Conservation (phyloP, 495 filamentous ascomycete genomes). For the Acidomyces sp. region DNA sequence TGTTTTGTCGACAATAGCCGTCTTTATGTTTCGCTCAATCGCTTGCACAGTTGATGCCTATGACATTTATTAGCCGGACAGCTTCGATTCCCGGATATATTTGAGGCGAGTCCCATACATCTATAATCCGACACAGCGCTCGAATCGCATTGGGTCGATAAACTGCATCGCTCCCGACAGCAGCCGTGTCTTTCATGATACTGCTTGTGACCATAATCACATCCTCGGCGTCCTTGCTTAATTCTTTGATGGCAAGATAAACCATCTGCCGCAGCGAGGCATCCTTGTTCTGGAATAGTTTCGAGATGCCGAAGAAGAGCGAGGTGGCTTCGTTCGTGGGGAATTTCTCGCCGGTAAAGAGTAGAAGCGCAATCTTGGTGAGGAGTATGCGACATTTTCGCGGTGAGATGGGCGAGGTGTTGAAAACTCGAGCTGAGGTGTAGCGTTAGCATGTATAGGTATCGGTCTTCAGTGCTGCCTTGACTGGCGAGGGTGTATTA, state of each 20-base stretch:
- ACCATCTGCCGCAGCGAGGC: conserved; percentile 97
- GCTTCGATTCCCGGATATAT: no score
- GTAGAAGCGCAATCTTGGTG: conserved; percentile 91
- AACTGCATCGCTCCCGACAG: conserved; percentile 84
- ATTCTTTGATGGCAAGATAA: conserved; percentile 92
- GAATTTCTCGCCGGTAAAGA: conserved; percentile 95
- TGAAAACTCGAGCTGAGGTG: conserved; percentile 78
- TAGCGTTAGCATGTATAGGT: not conserved
- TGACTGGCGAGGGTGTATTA: no score
- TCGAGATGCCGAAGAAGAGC: conserved; percentile 98
- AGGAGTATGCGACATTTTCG: conserved; percentile 89
- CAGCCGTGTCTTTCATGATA: conserved; percentile 95
- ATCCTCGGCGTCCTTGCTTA: conserved; percentile 92
- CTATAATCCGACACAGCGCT: conserved; percentile 91
- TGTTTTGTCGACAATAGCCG: conserved; percentile 97
- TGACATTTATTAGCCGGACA: no score
- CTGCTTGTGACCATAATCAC: conserved; percentile 99
- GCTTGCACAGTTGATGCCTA: conserved; percentile 94
- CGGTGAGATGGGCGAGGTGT: conserved; percentile 60
- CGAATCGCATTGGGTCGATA: conserved; percentile 96
- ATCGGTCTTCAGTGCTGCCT: not conserved
- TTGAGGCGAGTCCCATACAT: no score
- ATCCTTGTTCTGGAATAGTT: conserved; percentile 99
- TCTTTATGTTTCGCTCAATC: conserved; percentile 97
- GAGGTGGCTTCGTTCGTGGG: conserved; percentile 94